Percentiles rank a stretch among this genome's conserved stretches.
Conservation (phyloP, 345 rosid genomes). For the Capsella bursapastoris region DNA sequence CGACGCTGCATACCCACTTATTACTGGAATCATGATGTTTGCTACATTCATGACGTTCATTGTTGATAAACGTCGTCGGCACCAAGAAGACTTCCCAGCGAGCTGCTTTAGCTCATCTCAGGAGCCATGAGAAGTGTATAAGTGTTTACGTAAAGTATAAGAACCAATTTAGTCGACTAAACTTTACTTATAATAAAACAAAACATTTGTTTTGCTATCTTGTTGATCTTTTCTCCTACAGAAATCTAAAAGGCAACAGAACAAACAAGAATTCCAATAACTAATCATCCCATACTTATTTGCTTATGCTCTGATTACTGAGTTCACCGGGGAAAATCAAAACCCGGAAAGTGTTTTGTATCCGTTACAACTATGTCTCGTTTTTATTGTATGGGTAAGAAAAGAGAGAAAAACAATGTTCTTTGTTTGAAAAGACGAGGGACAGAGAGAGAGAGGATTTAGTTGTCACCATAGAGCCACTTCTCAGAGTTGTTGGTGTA, state of each 20-base stretch:
- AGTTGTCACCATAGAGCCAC: conserved; percentile 88
- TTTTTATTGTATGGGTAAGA: conserved; percentile 20
- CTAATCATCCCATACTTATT: conserved; percentile 26
- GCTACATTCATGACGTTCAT: background rate
- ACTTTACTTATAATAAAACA: no score
- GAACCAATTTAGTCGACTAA: no score
- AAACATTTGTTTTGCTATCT: no score
- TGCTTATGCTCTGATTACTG: conserved; percentile 6
- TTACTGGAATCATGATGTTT: background rate
- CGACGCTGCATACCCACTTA: no score
- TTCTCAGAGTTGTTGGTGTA: conserved; percentile 85
- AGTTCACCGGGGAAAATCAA: conserved; percentile 6
- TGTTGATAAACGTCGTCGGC: background rate
- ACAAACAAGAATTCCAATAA: background rate
- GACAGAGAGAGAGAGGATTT: conserved; percentile 1
- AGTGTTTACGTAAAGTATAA: no score
- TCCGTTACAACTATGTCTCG: background rate
- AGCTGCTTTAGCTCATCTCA: background rate
- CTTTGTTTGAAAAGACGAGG: background rate
- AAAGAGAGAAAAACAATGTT: conserved; percentile 9
- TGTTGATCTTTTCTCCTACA: no score
- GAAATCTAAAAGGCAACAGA: no score
- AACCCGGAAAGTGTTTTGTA: background rate
- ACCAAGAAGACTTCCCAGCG: conserved; percentile 3
- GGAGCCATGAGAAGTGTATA: background rate